A percentile compares a stretch with the other conserved stretches of the same genome.
phyloP scores from a whole-genome alignment of 108 stramenopile species.

The Mayamaea pseudoterrestris region DNA sequence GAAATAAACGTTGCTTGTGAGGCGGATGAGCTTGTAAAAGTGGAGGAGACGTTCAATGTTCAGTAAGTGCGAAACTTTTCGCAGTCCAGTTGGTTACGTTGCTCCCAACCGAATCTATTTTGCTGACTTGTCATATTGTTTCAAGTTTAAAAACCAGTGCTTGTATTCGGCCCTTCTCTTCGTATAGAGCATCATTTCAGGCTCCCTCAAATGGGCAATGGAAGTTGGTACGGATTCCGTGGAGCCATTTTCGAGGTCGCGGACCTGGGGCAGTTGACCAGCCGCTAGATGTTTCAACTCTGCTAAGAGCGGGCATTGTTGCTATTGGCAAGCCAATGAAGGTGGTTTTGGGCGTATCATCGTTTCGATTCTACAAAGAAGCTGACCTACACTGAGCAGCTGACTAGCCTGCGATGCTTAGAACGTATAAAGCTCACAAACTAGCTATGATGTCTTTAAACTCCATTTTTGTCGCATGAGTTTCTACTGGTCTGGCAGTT shows the following conservation, averaged over 20 bases:
- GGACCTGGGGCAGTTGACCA: slow-evolving; percentile 41
- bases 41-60: slow-evolving; percentile 47
- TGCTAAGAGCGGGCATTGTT: slow-evolving; percentile 48
- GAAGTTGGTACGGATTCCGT: slow-evolving; percentile 49
- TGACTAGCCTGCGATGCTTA: too few relatives aligned
- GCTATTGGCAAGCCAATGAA: slow-evolving; percentile 56
- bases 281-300: slow-evolving; percentile 21
- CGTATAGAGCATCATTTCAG: slow-evolving; percentile 41
- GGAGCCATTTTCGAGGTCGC: slow-evolving; percentile 35
- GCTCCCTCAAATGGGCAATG: slow-evolving; percentile 23
- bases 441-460: too few relatives aligned
- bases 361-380: slow-evolving; percentile 41
- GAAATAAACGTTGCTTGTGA: slow-evolving; percentile 58
- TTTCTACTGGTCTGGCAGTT: too few relatives aligned
- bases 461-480: too few relatives aligned
- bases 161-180: slow-evolving; percentile 38
- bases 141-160: slow-evolving; percentile 39
- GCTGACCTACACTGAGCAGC: too few relatives aligned
- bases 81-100: neutral
- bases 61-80: slow-evolving; percentile 30
- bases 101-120: neutral
- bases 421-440: too few relatives aligned
- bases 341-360: slow-evolving; percentile 37
- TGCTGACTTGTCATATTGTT: neutral
- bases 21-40: slow-evolving; percentile 12